Base-by-base conservation (phyloP, 2,329 filamentous ascomycete genomes). In the Sporothrix inflata region DNA sequence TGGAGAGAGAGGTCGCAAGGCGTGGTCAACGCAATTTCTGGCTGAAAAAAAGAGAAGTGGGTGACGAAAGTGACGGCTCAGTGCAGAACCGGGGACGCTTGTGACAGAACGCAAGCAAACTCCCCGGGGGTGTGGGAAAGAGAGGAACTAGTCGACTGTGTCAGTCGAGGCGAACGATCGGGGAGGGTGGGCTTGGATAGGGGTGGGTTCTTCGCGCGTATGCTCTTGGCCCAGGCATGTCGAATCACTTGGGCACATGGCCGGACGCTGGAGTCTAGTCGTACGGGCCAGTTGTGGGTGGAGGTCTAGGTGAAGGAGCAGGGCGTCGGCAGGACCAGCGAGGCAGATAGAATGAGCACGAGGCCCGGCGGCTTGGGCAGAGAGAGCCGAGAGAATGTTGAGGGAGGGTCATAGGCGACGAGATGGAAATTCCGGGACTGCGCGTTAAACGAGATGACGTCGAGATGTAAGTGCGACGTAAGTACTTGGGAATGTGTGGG, bases 241-340 rank as follows among this genome's bases (percentile, higher is more conserved):
- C 73, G 68, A 74, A 74, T 74, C 73, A 72, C 11, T 71, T 49
- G 60, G 21, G 72, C 72, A 71, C 72, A 69, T 73, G 73, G 61
- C 53, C 12, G 19, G 24, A 30, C n/a, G 55, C 45, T 45, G 24
- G 14, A 4, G 34, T 65, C 42, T 53, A 65, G 30, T 65, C 12
- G 42, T 49, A 51, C 60, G 55, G 14, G 21, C 55, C 21, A 45
- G 38, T 27, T 24, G 60, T 7, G n/a, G 60, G 21, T 16, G 34
- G 40, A 45, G 38, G 38, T 42, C 60, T 11, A 65, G n/a, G 27
- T 21, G 21, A n/a, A 65, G 16, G 60, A 27, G 11, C n/a, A 27
- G 27, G 55, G 19, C 27, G 34, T 21, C 3, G 7, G 16, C 34
- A 40, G n/a, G 38, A 19, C 27, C 5, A 63, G 19, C 47, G 47